These are phyloP conservation scores for Syzygium aqueum DNA, from an alignment of 345 rosid species.

Conservation along the genomic window DNA sequence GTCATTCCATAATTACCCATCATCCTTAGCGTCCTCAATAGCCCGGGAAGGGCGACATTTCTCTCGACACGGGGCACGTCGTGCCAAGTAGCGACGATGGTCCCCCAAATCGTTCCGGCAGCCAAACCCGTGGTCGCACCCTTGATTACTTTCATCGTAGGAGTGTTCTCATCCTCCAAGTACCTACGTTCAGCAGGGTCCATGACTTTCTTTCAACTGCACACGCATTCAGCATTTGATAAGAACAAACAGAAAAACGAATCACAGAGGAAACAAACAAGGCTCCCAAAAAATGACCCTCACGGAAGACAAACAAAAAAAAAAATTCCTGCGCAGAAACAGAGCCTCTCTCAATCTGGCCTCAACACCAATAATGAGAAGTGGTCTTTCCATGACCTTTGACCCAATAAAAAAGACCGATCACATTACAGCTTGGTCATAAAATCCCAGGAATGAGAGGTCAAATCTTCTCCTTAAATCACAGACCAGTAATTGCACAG, in stretches of 20 bases:
- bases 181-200: conserved; percentile 82
- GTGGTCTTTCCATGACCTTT: neutral
- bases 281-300: neutral
- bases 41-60: conserved; percentile 86
- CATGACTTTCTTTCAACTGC: conserved; percentile 31
- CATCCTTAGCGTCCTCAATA: conserved; percentile 81
- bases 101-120: conserved; percentile 83
- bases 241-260: neutral
- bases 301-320: neutral
- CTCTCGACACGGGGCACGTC: conserved; percentile 99
- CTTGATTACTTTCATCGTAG: conserved; percentile 72
- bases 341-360: neutral
- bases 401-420: neutral
- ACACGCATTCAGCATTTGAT: neutral
- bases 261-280: neutral
- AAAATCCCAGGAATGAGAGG: neutral
- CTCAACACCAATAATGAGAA: neutral
- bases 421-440: neutral
- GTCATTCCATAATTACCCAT: conserved; percentile 91
- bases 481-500: neutral
- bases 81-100: conserved; percentile 79
- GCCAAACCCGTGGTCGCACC: conserved; percentile 76
- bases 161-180: conserved; percentile 72
- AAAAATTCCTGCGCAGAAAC: neutral
- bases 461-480: neutral